Evolutionary conservation across 768 basidiomycete species (phyloP).

Genomic region (Mycena indigotica): DNA sequence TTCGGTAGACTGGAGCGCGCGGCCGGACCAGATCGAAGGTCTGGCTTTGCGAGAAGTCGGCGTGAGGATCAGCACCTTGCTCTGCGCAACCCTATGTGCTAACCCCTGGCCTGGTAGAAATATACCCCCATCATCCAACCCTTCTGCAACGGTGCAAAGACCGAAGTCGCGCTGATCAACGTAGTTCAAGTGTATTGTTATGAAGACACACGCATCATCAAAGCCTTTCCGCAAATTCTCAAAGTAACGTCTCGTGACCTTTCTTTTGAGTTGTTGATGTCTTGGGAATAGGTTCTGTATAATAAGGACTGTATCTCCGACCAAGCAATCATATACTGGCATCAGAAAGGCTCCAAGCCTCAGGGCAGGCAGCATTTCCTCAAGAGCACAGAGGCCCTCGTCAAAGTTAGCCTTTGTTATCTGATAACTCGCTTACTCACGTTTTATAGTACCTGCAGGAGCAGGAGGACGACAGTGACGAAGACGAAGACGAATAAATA

Average conservation of each 20-base stretch:
- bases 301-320: slow-evolving; percentile 95
- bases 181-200: slow-evolving; percentile 95
- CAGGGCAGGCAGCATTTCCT: slow-evolving; percentile 96
- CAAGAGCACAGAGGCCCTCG: slow-evolving; percentile 82
- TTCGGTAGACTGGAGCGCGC: slow-evolving; percentile 84
- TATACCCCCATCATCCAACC: slow-evolving; percentile 84
- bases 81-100: not conserved
- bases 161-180: slow-evolving; percentile 93
- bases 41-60: slow-evolving; percentile 86
- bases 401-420: slow-evolving; percentile 62
- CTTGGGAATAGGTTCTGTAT: slow-evolving; percentile 74
- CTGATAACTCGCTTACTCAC: not conserved
- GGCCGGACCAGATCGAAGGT: slow-evolving; percentile 90
- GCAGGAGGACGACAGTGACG: slow-evolving; percentile 79
- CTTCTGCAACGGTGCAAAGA: slow-evolving; percentile 87
- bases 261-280: not conserved
- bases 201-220: slow-evolving; percentile 93
- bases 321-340: slow-evolving; percentile 97
- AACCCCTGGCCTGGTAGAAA: slow-evolving; percentile 53
- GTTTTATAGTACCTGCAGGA: slow-evolving; percentile 80
- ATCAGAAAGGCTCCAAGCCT: slow-evolving; percentile 94
- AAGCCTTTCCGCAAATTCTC: slow-evolving; percentile 92
- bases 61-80: slow-evolving; percentile 47
- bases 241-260: slow-evolving; percentile 54
- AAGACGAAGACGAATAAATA: slow-evolving; percentile 54